Evolutionary conservation across 2,329 filamentous ascomycete genomes (phyloP), one percentile per base, ranked within the genome.

Genomic region (Hawksworthiomyces lignivorus): DNA sequence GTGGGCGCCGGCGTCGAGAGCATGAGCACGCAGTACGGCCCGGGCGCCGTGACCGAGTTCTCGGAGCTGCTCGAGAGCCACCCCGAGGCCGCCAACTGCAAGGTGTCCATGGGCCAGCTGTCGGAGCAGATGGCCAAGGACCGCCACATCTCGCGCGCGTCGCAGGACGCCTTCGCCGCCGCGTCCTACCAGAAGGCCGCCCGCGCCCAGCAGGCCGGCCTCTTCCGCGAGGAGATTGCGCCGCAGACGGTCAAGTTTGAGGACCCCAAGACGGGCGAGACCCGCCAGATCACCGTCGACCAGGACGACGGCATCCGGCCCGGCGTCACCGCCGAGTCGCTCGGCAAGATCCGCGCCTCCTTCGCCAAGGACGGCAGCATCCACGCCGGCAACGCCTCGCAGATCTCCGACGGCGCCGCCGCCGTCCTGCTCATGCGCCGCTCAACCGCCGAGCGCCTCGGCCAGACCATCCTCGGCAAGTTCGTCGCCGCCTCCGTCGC

Each of bases 401-500:
- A 97, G 68, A 88, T 98, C 61, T 92, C 87, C 22, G 88, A 98
- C 67, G 92, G 92, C 52, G 92, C 92, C 18, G 90, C 92, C 22
- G 92, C 92, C 36, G 90, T 97, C 7, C 76, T 97, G 34, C 73
- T 98, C 58, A 97, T 97, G 92, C 88, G 85, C 71, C 87, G 92
- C 43, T 86, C 82, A 50, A 94, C 84, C 14, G 92, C 92, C 36
- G 82, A 95, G 72, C 76, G 77, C 52, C 82, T 97, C 14, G 87
- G 87, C 45, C 90, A 96, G 70, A 75, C 74, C 43, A 87, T 97
- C 64, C 68, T 97, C 20, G 92, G 90, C 64, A 97, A 96, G 72
- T 96, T 84, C 62, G 87, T 96, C 20, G 72, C 83, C 36, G 85
- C 87, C 30, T 84, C 84, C 45, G 72, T 96, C 39, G 87, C 90